Percentiles rank a stretch among this genome's conserved stretches.
These are phyloP conservation scores for Penicillium decumbens DNA, from an alignment of 2,329 filamentous ascomycete species.

Conservation along the genomic window DNA sequence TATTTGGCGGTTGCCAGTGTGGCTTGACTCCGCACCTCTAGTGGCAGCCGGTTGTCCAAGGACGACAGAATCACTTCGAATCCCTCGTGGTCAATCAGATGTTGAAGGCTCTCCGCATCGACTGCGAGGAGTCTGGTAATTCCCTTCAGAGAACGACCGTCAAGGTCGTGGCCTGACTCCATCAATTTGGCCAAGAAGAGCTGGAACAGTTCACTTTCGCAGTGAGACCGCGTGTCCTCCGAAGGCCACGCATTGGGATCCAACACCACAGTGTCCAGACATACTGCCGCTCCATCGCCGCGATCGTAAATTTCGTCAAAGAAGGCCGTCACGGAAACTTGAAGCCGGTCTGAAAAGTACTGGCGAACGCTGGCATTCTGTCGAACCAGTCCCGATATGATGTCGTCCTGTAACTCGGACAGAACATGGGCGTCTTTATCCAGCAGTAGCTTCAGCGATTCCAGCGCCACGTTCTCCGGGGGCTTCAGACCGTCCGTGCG, in stretches of 20 bases:
- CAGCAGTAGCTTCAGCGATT: conserved; percentile 43
- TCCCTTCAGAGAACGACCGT: conserved; percentile 57
- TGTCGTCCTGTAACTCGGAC: conserved; percentile 43
- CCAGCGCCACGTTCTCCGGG: conserved; percentile 40
- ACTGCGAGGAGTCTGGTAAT: conserved; percentile 57
- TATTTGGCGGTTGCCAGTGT: conserved; percentile 78
- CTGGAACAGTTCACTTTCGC: conserved; percentile 47
- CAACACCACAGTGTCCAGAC: conserved; percentile 45
- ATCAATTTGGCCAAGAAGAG: conserved; percentile 83
- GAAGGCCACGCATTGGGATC: conserved; percentile 45
- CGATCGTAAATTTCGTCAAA: conserved; percentile 49
- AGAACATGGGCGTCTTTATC: conserved; percentile 34
- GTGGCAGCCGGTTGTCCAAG: conserved; percentile 75
- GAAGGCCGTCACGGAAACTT: conserved; percentile 44
- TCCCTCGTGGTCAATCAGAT: conserved; percentile 59
- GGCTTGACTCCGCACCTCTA: conserved; percentile 72
- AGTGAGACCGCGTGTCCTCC: conserved; percentile 41
- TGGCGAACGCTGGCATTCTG: conserved; percentile 42
- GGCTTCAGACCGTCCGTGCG: conserved; percentile 42
- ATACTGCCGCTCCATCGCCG: conserved; percentile 46
- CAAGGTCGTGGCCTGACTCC: conserved; percentile 76
- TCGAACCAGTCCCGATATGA: conserved; percentile 45
- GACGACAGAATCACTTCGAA: conserved; percentile 83
- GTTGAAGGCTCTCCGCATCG: conserved; percentile 48
- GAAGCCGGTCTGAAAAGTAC: conserved; percentile 42